A percentile compares a stretch with the other conserved stretches of the same genome.
These are phyloP conservation scores for Tubosaeta sp. DNA, from an alignment of 768 basidiomycete species.

Conservation along the genomic window DNA sequence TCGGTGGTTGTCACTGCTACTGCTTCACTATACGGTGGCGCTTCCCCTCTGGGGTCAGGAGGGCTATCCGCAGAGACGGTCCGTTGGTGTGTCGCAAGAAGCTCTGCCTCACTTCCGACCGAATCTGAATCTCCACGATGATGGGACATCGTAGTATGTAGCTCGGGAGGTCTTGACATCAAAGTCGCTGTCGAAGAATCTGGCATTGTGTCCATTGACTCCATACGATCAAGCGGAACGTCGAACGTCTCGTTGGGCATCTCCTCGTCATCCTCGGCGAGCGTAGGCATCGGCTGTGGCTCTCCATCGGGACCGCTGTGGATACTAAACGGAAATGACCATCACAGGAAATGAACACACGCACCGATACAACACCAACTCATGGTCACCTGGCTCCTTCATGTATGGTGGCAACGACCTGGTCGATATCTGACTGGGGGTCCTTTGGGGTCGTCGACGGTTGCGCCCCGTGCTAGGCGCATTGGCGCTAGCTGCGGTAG, in stretches of 20 bases:
- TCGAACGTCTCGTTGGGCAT: conserved; percentile 9
- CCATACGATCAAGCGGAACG: conserved; percentile 19
- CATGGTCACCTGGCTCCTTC: conserved; percentile 81
- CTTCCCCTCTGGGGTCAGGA: conserved; percentile 51
- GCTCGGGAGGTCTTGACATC: conserved; percentile 15
- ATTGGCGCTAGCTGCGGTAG: conserved; percentile 11
- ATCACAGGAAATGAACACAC: conserved; percentile 6
- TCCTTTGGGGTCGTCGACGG: conserved; percentile 43
- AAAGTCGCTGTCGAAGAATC: conserved; percentile 23
- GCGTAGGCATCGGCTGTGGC: conserved; percentile 10
- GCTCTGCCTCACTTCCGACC: conserved; percentile 18
- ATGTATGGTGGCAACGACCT: conserved; percentile 73
- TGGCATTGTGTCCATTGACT: conserved; percentile 23
- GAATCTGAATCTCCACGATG: conserved; percentile 17
- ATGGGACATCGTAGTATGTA: conserved; percentile 1
- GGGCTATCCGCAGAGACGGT: conserved; percentile 1
- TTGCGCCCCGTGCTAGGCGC: background rate
- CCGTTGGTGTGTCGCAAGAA: conserved; percentile 18
- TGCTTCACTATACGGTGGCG: conserved; percentile 62
- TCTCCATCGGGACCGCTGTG: conserved; percentile 28
- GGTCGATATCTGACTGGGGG: conserved; percentile 78
- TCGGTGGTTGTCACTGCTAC: conserved; percentile 8
- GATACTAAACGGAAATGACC: background rate
- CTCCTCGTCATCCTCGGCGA: conserved; percentile 25
- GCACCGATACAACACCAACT: conserved; percentile 64